Percentiles rank a stretch among this genome's conserved stretches.
These are phyloP conservation scores for Citrullus mucosospermus DNA, from an alignment of 306 rosid species.

Conservation along the genomic window DNA sequence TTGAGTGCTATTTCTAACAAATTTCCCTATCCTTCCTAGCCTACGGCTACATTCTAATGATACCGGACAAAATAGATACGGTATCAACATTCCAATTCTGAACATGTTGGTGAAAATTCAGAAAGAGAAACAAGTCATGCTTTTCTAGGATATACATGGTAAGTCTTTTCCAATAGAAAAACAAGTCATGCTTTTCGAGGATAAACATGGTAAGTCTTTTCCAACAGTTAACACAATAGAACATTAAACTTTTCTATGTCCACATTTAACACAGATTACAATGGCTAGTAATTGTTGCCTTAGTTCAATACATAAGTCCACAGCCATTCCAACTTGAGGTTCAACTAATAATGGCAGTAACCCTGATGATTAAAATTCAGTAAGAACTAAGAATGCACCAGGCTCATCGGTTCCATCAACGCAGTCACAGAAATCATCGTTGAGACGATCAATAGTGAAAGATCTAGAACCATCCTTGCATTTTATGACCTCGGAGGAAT, in stretches of 20 bases:
- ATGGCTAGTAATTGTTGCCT: neutral
- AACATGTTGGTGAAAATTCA: neutral
- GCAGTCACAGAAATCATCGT: conserved; percentile 79
- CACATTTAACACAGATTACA: neutral
- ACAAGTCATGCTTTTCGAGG: no score
- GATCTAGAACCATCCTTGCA: conserved; percentile 72
- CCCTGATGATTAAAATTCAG: neutral
- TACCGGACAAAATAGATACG: neutral
- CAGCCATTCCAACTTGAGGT: neutral
- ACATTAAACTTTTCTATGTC: neutral
- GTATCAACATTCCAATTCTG: neutral
- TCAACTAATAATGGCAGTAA: neutral
- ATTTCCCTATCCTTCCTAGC: neutral
- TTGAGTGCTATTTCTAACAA: no score
- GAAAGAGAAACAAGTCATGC: neutral
- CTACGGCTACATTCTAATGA: neutral
- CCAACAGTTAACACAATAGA: neutral
- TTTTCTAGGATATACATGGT: neutral
- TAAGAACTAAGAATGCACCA: conserved; percentile 18
- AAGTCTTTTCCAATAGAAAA: neutral
- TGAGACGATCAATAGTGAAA: conserved; percentile 61
- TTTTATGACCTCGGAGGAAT: conserved; percentile 34
- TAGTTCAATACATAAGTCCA: neutral
- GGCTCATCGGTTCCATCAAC: conserved; percentile 89
- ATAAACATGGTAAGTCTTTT: no score